Evolutionary conservation across 2,329 filamentous ascomycete species (phyloP).

Genomic region (Chrysoporthe puriensis): DNA sequence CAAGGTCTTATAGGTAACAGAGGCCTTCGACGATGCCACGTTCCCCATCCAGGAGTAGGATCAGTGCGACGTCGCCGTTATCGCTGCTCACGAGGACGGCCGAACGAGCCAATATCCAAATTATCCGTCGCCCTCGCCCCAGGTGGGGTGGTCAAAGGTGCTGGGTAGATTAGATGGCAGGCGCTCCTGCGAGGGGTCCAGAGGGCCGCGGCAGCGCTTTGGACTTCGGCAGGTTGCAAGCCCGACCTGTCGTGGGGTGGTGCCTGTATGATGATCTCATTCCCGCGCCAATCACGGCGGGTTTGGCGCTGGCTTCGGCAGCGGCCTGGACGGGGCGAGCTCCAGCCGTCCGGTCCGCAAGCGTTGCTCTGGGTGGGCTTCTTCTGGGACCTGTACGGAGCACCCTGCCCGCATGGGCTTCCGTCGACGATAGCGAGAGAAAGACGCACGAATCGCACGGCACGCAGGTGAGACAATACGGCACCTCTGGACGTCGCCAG

Average conservation of each 20-base stretch:
- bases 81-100: slow-evolving; percentile 12
- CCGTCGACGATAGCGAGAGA: not conserved
- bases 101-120: slow-evolving; percentile 5
- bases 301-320: not conserved
- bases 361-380: not conserved
- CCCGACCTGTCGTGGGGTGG: slow-evolving; percentile 15
- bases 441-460: slow-evolving; percentile 4
- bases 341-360: slow-evolving; percentile 1
- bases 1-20: slow-evolving; percentile 7
- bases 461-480: not conserved
- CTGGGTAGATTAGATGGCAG: not conserved
- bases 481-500: not conserved
- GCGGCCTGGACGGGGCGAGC: not conserved
- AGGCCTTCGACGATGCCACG: slow-evolving; percentile 3
- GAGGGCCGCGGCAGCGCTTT: not conserved
- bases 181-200: slow-evolving; percentile 13
- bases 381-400: not conserved
- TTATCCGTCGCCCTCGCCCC: slow-evolving; percentile 1
- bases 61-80: slow-evolving; percentile 7
- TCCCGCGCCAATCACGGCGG: slow-evolving; percentile 22
- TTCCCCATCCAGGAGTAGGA: not conserved
- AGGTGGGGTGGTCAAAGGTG: not conserved
- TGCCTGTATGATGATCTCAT: slow-evolving; percentile 21
- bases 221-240: slow-evolving; percentile 19
- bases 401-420: not conserved